These are phyloP conservation scores for Polytrichum formosum DNA, from an alignment of 225 moss, liverwort and hornwort species.

Conservation along the genomic window DNA sequence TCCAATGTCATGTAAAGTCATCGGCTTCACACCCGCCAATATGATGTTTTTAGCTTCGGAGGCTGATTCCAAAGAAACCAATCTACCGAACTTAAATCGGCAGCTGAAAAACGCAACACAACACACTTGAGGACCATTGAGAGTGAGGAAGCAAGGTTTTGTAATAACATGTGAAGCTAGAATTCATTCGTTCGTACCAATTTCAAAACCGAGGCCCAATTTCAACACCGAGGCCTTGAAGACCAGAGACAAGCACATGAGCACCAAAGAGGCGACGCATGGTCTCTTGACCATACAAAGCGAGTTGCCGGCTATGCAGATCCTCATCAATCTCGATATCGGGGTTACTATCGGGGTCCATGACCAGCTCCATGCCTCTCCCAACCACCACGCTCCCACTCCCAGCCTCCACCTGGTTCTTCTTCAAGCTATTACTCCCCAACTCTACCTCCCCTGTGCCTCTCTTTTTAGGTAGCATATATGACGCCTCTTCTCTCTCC, in stretches of 20 bases:
- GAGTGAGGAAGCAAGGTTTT: neutral
- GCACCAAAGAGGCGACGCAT: constrained; percentile 98
- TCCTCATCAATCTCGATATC: constrained; percentile 98
- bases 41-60: constrained; percentile 74
- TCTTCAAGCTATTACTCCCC: constrained; percentile 58
- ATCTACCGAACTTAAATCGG: too few species aligned
- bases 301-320: constrained; percentile 98
- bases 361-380: constrained; percentile 58
- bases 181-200: constrained; percentile 13
- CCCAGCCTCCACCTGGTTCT: constrained; percentile 37
- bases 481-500: constrained; percentile 35
- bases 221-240: constrained; percentile 87
- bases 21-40: constrained; percentile 89
- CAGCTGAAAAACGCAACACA: too few species aligned
- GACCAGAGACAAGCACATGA: constrained; percentile 72
- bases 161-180: neutral
- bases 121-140: too few species aligned
- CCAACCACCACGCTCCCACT: constrained; percentile 60
- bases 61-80: too few species aligned
- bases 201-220: constrained; percentile 79
- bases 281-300: constrained; percentile 93
- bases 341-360: constrained; percentile 68
- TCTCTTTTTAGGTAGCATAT: constrained; percentile 99
- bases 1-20: constrained; percentile 73
- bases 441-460: constrained; percentile 87